Evolutionary conservation across 2,329 filamentous ascomycete species (phyloP).

Genomic region (Ceratocystis cubensis): DNA sequence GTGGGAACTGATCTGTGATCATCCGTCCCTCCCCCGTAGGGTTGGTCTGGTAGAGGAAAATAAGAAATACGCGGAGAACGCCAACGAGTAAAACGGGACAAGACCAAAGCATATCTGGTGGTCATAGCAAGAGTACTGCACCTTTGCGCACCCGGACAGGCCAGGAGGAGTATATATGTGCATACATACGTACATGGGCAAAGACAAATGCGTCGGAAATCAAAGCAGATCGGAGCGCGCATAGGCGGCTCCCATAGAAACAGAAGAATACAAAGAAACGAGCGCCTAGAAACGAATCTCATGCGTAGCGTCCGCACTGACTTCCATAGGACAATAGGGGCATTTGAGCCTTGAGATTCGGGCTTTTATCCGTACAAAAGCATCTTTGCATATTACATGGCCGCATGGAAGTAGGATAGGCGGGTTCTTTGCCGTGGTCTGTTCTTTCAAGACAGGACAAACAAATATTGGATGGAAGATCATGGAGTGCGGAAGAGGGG

Average conservation of each 20-base stretch:
- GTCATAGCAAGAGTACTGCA: not conserved
- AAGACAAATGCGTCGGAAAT: not conserved
- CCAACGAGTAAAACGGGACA: not conserved
- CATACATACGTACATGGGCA: not conserved
- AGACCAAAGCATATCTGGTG: not conserved
- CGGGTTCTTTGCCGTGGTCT: constrained; percentile 83
- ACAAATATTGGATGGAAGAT: constrained; percentile 95
- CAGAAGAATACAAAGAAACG: not conserved
- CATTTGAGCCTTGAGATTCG: constrained; percentile 70
- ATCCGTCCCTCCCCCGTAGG: not conserved
- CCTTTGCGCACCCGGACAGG: not conserved
- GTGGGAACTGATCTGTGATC: not conserved
- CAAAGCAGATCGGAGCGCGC: not conserved
- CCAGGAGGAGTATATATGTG: not conserved
- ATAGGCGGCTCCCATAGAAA: not conserved
- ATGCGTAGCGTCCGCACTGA: constrained; percentile 60
- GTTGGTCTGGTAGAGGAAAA: not conserved
- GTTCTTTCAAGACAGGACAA: constrained; percentile 92
- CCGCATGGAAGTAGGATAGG: constrained; percentile 96
- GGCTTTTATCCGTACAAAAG: constrained; percentile 66
- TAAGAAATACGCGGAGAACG: not conserved
- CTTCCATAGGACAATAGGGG: constrained; percentile 86
- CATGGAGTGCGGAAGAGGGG: constrained; percentile 46
- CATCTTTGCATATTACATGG: constrained; percentile 82
- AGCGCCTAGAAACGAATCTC: constrained; percentile 50